These are phyloP conservation scores for Bathelium albidoporum DNA, from an alignment of 495 filamentous ascomycete species.

Conservation along the genomic window DNA sequence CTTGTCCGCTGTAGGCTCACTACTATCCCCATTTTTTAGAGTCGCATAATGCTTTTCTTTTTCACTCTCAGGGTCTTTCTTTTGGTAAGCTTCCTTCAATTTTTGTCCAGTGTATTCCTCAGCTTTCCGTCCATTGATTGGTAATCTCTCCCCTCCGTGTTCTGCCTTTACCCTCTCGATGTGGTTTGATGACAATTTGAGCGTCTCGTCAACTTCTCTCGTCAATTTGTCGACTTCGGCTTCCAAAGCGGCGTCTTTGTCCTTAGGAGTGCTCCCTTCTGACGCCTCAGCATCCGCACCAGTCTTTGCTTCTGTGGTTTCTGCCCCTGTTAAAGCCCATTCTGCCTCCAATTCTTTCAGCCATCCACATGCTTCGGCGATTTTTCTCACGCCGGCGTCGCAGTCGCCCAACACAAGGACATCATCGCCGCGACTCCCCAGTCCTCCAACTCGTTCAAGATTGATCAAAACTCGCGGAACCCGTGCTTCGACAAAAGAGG, in stretches of 20 bases:
- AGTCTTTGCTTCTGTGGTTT: slow-evolving; percentile 7
- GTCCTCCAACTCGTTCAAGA: slow-evolving; percentile 66
- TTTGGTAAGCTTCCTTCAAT: neutral
- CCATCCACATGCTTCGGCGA: slow-evolving; percentile 81
- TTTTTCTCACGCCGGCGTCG: slow-evolving; percentile 70
- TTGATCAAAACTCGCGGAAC: slow-evolving; percentile 80
- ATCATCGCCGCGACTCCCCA: slow-evolving; percentile 69
- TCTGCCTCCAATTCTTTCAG: slow-evolving; percentile 66
- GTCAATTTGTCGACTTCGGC: slow-evolving; percentile 33
- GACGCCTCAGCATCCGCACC: slow-evolving; percentile 10
- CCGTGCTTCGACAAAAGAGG: slow-evolving; percentile 46
- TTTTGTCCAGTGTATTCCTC: neutral
- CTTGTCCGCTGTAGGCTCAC: neutral
- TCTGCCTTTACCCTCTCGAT: slow-evolving; percentile 12
- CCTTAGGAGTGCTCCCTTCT: slow-evolving; percentile 23
- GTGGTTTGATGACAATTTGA: slow-evolving; percentile 25
- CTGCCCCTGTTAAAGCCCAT: slow-evolving; percentile 46
- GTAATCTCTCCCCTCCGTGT: neutral
- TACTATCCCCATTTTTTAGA: neutral
- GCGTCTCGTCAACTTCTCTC: slow-evolving; percentile 30
- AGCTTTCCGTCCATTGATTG: slow-evolving; percentile 7
- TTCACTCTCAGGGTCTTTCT: neutral
- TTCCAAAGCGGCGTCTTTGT: slow-evolving; percentile 43
- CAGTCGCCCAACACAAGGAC: slow-evolving; percentile 66
- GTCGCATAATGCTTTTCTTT: neutral